These are phyloP conservation scores for Fusarium incarnatum DNA, from an alignment of 2,329 filamentous ascomycete genomes.

Conservation along the genomic window DNA sequence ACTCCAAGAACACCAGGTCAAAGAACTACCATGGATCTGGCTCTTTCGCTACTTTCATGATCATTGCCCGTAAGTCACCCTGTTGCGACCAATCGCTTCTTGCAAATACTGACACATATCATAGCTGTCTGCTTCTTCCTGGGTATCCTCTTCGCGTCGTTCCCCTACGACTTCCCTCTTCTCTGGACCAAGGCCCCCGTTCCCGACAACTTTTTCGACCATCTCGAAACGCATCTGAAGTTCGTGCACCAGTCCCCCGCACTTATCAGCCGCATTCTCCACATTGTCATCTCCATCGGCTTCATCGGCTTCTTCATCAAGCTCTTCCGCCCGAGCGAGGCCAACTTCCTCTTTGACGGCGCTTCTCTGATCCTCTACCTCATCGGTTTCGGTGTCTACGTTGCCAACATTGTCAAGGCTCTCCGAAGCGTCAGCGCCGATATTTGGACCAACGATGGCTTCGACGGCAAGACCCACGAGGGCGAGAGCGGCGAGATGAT, in stretches of 20 bases:
- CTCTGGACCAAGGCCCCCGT: conserved; percentile 79
- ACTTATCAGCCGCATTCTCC: conserved; percentile 90
- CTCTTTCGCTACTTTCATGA: conserved; percentile 96
- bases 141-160: conserved; percentile 94
- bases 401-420: conserved; percentile 96
- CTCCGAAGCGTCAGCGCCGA: conserved; percentile 84
- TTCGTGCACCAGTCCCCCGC: conserved; percentile 93
- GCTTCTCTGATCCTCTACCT: conserved; percentile 84
- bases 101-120: conserved; percentile 4
- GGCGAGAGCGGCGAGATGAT: conserved; percentile 69
- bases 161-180: conserved; percentile 94
- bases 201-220: conserved; percentile 77
- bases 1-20: conserved; percentile 68
- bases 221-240: conserved; percentile 88
- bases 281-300: conserved; percentile 90
- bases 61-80: conserved; percentile 83
- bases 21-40: conserved; percentile 68
- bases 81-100: conserved; percentile 9
- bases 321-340: conserved; percentile 92
- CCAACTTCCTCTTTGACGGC: conserved; percentile 94
- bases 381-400: conserved; percentile 90
- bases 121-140: conserved; percentile 95
- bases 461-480: conserved; percentile 51
- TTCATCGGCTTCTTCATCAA: conserved; percentile 92
- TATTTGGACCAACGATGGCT: conserved; percentile 64